phyloP scores from a whole-genome alignment of 441 rosid genomes.

The Adansonia grandidieri region DNA sequence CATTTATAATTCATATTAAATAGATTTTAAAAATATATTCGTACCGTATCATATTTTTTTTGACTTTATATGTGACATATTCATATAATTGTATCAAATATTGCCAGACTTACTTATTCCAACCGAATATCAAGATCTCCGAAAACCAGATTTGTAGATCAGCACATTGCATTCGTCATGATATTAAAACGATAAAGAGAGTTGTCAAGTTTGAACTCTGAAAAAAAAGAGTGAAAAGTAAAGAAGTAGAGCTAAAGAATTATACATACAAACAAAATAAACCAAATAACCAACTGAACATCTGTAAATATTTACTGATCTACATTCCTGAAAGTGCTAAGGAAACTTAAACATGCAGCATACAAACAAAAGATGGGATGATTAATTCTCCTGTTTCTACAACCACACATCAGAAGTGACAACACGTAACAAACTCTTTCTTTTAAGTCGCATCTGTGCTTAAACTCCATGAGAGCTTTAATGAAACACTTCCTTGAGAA shows the following conservation, averaged over 20 bases:
- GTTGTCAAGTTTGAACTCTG: not conserved
- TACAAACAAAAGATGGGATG: slow-evolving; percentile 16
- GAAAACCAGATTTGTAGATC: not conserved
- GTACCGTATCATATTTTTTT: too few relatives aligned
- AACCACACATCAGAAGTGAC: slow-evolving; percentile 24
- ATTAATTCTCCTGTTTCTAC: slow-evolving; percentile 23
- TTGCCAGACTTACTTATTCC: too few relatives aligned
- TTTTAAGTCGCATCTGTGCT: slow-evolving; percentile 21
- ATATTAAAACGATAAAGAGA: not conserved
- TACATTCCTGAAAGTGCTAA: slow-evolving; percentile 16
- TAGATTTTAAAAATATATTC: too few relatives aligned
- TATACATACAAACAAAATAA: slow-evolving; percentile 1
- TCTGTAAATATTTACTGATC: slow-evolving; percentile 32
- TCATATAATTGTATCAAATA: too few relatives aligned
- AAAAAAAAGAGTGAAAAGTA: not conserved
- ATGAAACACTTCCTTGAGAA: slow-evolving; percentile 12
- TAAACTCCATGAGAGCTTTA: slow-evolving; percentile 24
- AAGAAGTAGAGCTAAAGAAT: not conserved
- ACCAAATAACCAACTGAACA: slow-evolving; percentile 18
- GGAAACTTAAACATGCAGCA: not conserved
- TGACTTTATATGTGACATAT: too few relatives aligned
- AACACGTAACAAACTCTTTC: slow-evolving; percentile 20
- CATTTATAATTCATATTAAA: too few relatives aligned
- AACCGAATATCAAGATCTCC: not conserved
- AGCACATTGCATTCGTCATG: not conserved